phyloP scores from a whole-genome alignment of 164 flowering plant genomes.

The Euptelea pleiosperma region DNA sequence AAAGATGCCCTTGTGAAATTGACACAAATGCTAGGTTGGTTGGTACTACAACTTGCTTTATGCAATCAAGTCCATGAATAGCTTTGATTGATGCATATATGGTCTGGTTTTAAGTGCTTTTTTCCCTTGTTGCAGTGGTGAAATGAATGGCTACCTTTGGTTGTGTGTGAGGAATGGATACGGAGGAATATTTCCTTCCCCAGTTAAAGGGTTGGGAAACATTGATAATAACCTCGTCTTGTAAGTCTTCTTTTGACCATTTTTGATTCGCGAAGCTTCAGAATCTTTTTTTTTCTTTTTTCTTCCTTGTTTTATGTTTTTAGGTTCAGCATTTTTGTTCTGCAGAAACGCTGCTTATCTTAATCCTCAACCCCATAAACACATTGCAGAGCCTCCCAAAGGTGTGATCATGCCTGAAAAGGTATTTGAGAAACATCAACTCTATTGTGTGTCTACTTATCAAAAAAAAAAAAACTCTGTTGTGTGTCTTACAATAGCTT shows the following conservation, averaged over 20 bases:
- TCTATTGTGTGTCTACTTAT: too few relatives aligned
- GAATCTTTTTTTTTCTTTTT: background rate
- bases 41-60: slow-evolving; percentile 1
- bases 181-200: slow-evolving; percentile 43
- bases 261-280: slow-evolving; percentile 2
- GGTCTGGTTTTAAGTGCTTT: slow-evolving; percentile 3
- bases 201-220: slow-evolving; percentile 55
- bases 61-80: slow-evolving; percentile 5
- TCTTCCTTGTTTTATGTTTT: too few relatives aligned
- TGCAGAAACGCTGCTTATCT: slow-evolving; percentile 73
- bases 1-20: slow-evolving; percentile 35
- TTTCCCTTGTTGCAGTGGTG: slow-evolving; percentile 52
- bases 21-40: slow-evolving; percentile 65
- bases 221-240: slow-evolving; percentile 49
- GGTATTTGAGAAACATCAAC: too few relatives aligned
- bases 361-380: slow-evolving; percentile 62
- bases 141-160: slow-evolving; percentile 91
- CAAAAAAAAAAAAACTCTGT: too few relatives aligned
- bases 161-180: slow-evolving; percentile 62
- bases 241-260: slow-evolving; percentile 44
- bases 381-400: slow-evolving; percentile 67
- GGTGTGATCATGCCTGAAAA: slow-evolving; percentile 69
- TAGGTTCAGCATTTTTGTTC: slow-evolving; percentile 14
- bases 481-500: too few relatives aligned
- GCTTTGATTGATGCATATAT: background rate